phyloP scores from a whole-genome alignment of 352 stramenopile species.

The Phytopythium aichiense region DNA sequence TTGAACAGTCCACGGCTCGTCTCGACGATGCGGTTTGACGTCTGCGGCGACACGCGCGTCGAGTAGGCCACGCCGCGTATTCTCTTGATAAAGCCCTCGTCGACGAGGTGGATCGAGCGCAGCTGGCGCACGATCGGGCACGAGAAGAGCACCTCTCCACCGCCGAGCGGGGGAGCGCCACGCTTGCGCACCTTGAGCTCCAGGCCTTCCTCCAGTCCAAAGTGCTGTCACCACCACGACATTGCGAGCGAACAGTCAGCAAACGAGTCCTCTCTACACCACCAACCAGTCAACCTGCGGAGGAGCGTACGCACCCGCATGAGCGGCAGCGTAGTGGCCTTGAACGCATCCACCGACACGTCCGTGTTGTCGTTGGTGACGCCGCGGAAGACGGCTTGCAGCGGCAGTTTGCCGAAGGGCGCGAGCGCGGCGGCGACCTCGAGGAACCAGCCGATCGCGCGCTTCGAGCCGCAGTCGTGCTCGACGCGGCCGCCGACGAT shows the following conservation, averaged over 20 bases:
- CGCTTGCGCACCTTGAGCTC: slow-evolving; percentile 90
- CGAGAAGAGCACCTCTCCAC: slow-evolving; percentile 89
- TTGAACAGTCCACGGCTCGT: slow-evolving; percentile 96
- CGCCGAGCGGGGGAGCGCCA: slow-evolving; percentile 81
- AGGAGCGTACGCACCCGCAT: slow-evolving; percentile 45
- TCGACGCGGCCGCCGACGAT: slow-evolving; percentile 93
- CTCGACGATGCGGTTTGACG: slow-evolving; percentile 97
- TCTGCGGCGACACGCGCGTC: slow-evolving; percentile 96
- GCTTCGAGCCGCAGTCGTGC: slow-evolving; percentile 92
- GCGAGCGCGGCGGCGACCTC: slow-evolving; percentile 96
- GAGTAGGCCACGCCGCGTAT: slow-evolving; percentile 96
- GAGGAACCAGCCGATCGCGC: slow-evolving; percentile 97
- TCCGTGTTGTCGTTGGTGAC: slow-evolving; percentile 95
- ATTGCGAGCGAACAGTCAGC: neutral
- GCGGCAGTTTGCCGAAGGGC: slow-evolving; percentile 96
- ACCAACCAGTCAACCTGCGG: neutral
- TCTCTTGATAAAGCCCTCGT: slow-evolving; percentile 98
- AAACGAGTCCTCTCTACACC: neutral
- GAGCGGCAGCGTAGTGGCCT: slow-evolving; percentile 92
- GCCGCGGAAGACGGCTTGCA: slow-evolving; percentile 92
- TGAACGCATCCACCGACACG: slow-evolving; percentile 93
- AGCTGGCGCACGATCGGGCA: slow-evolving; percentile 95
- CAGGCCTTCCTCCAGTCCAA: slow-evolving; percentile 92
- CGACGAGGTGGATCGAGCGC: slow-evolving; percentile 92
- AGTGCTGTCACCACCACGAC: slow-evolving; percentile 46